phyloP scores from a whole-genome alignment of 441 rosid species.

The Adansonia gregorii region DNA sequence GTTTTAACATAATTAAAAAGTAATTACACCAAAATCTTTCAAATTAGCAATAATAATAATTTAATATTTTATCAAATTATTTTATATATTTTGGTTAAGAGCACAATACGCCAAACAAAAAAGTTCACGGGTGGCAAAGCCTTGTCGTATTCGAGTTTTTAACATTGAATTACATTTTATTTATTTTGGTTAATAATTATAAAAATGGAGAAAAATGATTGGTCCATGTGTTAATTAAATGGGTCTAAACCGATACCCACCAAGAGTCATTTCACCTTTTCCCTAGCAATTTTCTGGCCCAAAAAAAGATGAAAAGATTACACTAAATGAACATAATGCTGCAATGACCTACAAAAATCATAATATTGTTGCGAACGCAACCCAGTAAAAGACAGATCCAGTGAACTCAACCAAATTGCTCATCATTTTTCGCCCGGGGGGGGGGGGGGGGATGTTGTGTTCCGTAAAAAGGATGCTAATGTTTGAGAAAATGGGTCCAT shows the following conservation, averaged over 20 bases:
- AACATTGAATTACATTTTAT: no score
- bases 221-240: neutral
- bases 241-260: neutral
- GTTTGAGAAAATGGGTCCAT: constrained; percentile 20
- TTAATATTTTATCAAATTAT: no score
- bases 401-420: constrained; percentile 14
- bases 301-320: neutral
- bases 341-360: neutral
- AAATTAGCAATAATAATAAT: no score
- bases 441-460: neutral
- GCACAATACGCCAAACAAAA: no score
- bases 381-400: constrained; percentile 19
- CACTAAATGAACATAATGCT: neutral
- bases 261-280: neutral
- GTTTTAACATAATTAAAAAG: no score
- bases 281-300: neutral
- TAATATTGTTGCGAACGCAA: neutral
- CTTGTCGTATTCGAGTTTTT: no score
- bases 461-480: neutral
- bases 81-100: no score
- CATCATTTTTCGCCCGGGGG: neutral
- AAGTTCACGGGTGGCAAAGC: no score
- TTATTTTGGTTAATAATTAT: no score
- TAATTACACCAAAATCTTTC: no score
- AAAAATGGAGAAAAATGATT: neutral